Evolutionary conservation across 2,329 filamentous ascomycete species (phyloP).

Genomic region (Dactylellina drechsleri): DNA sequence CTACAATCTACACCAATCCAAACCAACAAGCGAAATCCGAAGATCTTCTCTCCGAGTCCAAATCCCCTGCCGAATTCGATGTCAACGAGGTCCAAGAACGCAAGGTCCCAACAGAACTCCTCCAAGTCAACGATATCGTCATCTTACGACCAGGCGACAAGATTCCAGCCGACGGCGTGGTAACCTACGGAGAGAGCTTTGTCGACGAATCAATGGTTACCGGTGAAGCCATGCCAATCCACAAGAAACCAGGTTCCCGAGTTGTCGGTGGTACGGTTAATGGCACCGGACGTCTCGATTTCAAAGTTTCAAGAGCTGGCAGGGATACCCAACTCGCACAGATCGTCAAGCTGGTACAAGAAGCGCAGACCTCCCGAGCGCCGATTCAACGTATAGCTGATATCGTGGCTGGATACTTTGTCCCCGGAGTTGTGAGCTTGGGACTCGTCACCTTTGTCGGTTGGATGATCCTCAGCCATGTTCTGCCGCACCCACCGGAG

Average conservation of each 20-base stretch:
- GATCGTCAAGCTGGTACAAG: conserved; percentile 97
- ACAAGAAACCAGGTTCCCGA: conserved; percentile 81
- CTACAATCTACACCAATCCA: conserved; percentile 93
- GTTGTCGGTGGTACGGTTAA: conserved; percentile 97
- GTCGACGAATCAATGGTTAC: conserved; percentile 99
- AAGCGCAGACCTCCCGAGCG: conserved; percentile 91
- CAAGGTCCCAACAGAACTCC: conserved; percentile 89
- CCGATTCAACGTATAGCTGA: conserved; percentile 95
- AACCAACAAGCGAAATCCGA: conserved; percentile 72
- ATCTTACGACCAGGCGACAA: conserved; percentile 94
- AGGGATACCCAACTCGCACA: conserved; percentile 96
- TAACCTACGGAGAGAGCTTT: conserved; percentile 90
- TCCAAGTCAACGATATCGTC: conserved; percentile 93
- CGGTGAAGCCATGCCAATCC: conserved; percentile 93
- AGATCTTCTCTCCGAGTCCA: conserved; percentile 62
- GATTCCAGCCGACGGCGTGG: conserved; percentile 88
- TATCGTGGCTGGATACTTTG: conserved; percentile 89
- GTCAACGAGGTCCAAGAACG: conserved; percentile 71
- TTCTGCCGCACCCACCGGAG: conserved; percentile 81
- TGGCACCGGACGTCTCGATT: conserved; percentile 88
- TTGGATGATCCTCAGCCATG: conserved; percentile 95
- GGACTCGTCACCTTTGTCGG: conserved; percentile 84
- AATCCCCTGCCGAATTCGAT: conserved; percentile 62
- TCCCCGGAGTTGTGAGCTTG: conserved; percentile 85
- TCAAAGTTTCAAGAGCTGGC: conserved; percentile 89